Conservation (phyloP, 139 green algal genomes). For the Chloropicon primus region DNA sequence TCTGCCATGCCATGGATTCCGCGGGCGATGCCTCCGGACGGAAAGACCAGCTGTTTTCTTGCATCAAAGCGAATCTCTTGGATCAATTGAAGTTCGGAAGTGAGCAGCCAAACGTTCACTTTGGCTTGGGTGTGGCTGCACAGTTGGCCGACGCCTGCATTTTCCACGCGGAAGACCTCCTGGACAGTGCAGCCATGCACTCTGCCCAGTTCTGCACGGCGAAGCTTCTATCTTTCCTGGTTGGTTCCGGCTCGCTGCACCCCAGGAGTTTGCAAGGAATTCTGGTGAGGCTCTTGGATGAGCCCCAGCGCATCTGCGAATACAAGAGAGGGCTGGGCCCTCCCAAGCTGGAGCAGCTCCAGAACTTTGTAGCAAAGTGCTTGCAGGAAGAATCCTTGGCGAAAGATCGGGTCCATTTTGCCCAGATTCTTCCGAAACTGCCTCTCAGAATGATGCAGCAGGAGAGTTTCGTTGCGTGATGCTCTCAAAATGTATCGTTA, state of each 20-base stretch:
- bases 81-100: not conserved
- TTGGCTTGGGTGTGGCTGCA: not conserved
- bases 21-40: no score
- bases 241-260: not conserved
- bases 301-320: not conserved
- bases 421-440: not conserved
- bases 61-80: not conserved
- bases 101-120: not conserved
- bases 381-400: not conserved
- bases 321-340: not conserved
- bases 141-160: not conserved
- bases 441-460: no score
- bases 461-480: no score
- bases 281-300: not conserved
- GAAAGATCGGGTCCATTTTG: not conserved
- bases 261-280: not conserved
- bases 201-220: not conserved
- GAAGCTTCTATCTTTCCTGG: not conserved
- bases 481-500: no score
- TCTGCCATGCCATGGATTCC: not conserved
- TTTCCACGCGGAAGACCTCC: not conserved
- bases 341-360: not conserved
- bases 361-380: not conserved
- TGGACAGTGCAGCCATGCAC: not conserved
- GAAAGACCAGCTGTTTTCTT: not conserved